A percentile compares a stretch with the other conserved stretches of the same genome.
Evolutionary conservation across 768 basidiomycete species (phyloP).

Genomic region (Xerocomellus intermedius): DNA sequence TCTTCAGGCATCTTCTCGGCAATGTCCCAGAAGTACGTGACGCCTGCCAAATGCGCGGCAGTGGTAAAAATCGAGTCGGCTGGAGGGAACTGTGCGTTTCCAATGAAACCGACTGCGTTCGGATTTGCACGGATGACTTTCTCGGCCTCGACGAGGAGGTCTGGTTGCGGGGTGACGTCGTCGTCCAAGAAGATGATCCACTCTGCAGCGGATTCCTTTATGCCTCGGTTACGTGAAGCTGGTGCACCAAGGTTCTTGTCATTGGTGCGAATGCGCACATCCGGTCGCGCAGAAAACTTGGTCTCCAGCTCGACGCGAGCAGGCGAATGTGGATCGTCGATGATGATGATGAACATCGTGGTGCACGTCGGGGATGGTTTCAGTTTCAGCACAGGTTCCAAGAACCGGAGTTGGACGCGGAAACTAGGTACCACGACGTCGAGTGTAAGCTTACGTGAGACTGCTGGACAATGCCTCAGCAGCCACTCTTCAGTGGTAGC

Average conservation of each 20-base stretch:
- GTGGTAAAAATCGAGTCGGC: slow-evolving; percentile 50
- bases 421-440: slow-evolving; percentile 60
- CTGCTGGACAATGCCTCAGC: slow-evolving; percentile 14
- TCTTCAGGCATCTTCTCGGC: slow-evolving; percentile 42
- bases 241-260: slow-evolving; percentile 48
- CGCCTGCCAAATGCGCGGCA: slow-evolving; percentile 54
- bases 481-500: slow-evolving; percentile 39
- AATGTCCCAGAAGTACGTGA: slow-evolving; percentile 64
- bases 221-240: slow-evolving; percentile 53
- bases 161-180: slow-evolving; percentile 43
- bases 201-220: slow-evolving; percentile 54
- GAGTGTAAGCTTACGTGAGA: slow-evolving; percentile 42
- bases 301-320: slow-evolving; percentile 37
- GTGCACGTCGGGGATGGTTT: slow-evolving; percentile 40
- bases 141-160: slow-evolving; percentile 48
- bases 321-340: slow-evolving; percentile 52
- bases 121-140: slow-evolving; percentile 45
- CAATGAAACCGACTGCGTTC: slow-evolving; percentile 52
- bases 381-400: slow-evolving; percentile 47
- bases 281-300: slow-evolving; percentile 41
- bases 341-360: slow-evolving; percentile 56
- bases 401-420: slow-evolving; percentile 44
- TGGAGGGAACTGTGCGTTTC: slow-evolving; percentile 48
- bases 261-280: slow-evolving; percentile 56
- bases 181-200: slow-evolving; percentile 65